Conservation (phyloP, 108 stramenopile genomes). For the Schizochytrium sp. region DNA sequence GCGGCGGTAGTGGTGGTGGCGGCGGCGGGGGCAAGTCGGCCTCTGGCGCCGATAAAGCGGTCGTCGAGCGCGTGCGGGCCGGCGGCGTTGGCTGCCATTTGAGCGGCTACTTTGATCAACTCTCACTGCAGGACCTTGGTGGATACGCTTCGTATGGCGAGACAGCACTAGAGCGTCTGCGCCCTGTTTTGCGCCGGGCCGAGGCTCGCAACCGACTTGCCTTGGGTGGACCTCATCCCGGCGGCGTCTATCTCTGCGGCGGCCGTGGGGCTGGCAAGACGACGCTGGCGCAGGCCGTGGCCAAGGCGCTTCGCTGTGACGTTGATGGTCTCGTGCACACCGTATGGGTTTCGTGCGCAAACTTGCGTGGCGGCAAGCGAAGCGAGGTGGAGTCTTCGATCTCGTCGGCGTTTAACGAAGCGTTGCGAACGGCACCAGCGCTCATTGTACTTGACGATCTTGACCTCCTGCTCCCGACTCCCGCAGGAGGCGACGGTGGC, state of each 20-base stretch:
- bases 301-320: neutral
- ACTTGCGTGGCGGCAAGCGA: neutral
- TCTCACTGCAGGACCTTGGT: neutral
- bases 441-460: neutral
- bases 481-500: neutral
- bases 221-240: neutral
- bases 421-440: neutral
- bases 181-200: neutral
- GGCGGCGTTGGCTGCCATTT: neutral
- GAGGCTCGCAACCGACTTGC: neutral
- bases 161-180: neutral
- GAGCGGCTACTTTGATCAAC: neutral
- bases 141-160: neutral
- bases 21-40: neutral
- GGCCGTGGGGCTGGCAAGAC: neutral
- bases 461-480: neutral
- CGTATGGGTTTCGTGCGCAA: neutral
- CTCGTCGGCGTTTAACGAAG: neutral
- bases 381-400: neutral
- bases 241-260: neutral
- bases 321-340: neutral
- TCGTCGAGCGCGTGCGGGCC: neutral
- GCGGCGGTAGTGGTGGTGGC: neutral
- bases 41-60: neutral
- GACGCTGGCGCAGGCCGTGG: neutral